Percentiles rank a stretch among this genome's conserved stretches.
These are phyloP conservation scores for Blumeria hordei DNA, from an alignment of 2,329 filamentous ascomycete genomes.

Conservation along the genomic window DNA sequence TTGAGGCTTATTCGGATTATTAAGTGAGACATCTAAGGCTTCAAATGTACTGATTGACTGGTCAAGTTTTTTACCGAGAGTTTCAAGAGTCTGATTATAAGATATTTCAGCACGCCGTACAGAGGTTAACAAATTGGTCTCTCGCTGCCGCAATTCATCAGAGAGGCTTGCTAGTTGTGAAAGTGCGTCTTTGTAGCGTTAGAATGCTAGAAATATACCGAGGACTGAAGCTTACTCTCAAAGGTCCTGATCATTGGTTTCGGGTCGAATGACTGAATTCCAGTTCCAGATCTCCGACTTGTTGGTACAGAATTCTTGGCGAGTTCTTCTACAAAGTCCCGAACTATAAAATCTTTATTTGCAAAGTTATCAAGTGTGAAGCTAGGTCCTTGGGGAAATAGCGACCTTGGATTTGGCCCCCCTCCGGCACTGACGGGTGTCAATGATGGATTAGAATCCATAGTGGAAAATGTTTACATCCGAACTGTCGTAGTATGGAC, in stretches of 20 bases:
- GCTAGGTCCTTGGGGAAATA: slow-evolving; percentile 55
- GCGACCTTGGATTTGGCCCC: slow-evolving; percentile 13
- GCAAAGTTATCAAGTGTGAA: slow-evolving; percentile 80
- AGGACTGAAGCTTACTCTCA: slow-evolving; percentile 30
- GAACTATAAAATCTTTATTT: slow-evolving; percentile 84
- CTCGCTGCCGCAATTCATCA: slow-evolving; percentile 68
- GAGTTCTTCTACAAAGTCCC: slow-evolving; percentile 86
- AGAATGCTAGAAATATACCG: slow-evolving; percentile 6
- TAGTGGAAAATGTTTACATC: neutral
- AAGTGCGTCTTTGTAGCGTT: slow-evolving; percentile 27
- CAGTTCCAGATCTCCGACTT: slow-evolving; percentile 52
- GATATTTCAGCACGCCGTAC: slow-evolving; percentile 80
- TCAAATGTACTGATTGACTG: slow-evolving; percentile 84
- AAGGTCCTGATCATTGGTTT: slow-evolving; percentile 94
- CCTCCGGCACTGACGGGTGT: slow-evolving; percentile 9
- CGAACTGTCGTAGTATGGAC: no score
- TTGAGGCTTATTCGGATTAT: slow-evolving; percentile 25
- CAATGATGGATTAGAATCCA: slow-evolving; percentile 8
- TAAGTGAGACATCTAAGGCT: slow-evolving; percentile 62
- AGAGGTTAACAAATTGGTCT: slow-evolving; percentile 74
- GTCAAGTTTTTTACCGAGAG: slow-evolving; percentile 69
- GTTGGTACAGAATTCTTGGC: slow-evolving; percentile 64
- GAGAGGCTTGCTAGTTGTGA: slow-evolving; percentile 45
- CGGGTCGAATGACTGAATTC: slow-evolving; percentile 54
- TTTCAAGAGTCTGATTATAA: slow-evolving; percentile 76